Conservation (phyloP, 2,329 filamentous ascomycete species). For the Sarocladium oryzae region DNA sequence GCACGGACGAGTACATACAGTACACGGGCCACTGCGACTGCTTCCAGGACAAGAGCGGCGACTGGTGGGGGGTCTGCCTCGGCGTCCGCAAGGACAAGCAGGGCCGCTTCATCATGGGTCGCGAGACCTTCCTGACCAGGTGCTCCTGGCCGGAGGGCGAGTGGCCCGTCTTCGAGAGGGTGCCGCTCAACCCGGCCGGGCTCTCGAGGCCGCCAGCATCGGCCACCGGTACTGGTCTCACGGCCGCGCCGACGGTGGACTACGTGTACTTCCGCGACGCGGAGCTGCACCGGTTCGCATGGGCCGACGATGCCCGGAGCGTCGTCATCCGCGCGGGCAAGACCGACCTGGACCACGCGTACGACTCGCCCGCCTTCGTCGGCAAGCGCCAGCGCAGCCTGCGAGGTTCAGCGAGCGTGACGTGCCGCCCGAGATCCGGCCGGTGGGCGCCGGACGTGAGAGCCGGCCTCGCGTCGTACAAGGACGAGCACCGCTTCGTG, state of each 20-base stretch:
- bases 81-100: constrained; percentile 30
- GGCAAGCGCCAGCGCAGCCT: constrained; percentile 10
- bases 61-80: constrained; percentile 36
- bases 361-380: constrained; percentile 10
- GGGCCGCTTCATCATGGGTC: constrained; percentile 30
- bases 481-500: constrained; percentile 17
- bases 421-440: not conserved
- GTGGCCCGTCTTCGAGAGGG: constrained; percentile 25
- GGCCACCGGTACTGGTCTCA: not conserved
- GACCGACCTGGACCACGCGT: constrained; percentile 3
- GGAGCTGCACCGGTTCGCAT: constrained; percentile 2
- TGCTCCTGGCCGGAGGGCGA: constrained; percentile 30
- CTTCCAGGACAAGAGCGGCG: constrained; percentile 39
- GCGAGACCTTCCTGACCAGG: constrained; percentile 34
- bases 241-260: constrained; percentile 5
- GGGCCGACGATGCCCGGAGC: not conserved
- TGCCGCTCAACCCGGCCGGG: not conserved
- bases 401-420: not conserved
- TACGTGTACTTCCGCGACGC: constrained; percentile 11
- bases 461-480: constrained; percentile 17
- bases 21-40: constrained; percentile 51
- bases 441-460: constrained; percentile 10
- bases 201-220: constrained; percentile 1
- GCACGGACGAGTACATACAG: constrained; percentile 40
- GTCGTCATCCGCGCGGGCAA: not conserved